Conservation (phyloP, 208 protist genomes). For the Leishmania martiniquensis region DNA sequence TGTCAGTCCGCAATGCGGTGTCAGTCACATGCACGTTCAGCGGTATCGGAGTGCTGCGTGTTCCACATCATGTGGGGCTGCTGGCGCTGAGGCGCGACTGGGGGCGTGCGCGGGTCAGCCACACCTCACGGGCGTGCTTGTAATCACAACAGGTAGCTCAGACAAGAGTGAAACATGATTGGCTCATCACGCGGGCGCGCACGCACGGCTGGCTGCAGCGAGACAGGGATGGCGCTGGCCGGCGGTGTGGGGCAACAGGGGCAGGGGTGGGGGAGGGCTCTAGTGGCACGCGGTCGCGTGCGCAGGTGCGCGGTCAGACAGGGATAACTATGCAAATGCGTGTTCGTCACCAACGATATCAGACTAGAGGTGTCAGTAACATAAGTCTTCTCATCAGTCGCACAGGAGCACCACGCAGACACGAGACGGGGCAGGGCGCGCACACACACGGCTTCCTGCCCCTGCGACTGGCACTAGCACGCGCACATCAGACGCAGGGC, state of each 20-base stretch:
- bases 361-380: constrained; percentile 44
- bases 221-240: not conserved
- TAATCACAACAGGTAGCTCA: constrained; percentile 9
- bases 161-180: constrained; percentile 17
- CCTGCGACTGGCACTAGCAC: not conserved
- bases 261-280: not conserved
- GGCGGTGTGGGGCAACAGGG: not conserved
- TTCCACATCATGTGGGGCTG: constrained; percentile 29
- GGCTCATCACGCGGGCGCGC: constrained; percentile 3
- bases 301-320: constrained; percentile 27
- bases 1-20: constrained; percentile 23
- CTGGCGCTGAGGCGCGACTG: not conserved
- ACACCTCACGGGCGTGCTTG: constrained; percentile 2
- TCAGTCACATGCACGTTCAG: constrained; percentile 33
- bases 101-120: constrained; percentile 1
- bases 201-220: not conserved
- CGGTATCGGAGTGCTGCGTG: constrained; percentile 46
- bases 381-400: constrained; percentile 21
- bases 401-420: not conserved
- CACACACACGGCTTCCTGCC: no score
- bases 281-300: not conserved
- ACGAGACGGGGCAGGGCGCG: not conserved
- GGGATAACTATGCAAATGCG: constrained; percentile 46
- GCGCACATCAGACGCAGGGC: constrained; percentile 12
- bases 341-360: constrained; percentile 36